Base-by-base conservation (phyloP, 2,329 filamentous ascomycete genomes). In the Thyridium curvatum region DNA sequence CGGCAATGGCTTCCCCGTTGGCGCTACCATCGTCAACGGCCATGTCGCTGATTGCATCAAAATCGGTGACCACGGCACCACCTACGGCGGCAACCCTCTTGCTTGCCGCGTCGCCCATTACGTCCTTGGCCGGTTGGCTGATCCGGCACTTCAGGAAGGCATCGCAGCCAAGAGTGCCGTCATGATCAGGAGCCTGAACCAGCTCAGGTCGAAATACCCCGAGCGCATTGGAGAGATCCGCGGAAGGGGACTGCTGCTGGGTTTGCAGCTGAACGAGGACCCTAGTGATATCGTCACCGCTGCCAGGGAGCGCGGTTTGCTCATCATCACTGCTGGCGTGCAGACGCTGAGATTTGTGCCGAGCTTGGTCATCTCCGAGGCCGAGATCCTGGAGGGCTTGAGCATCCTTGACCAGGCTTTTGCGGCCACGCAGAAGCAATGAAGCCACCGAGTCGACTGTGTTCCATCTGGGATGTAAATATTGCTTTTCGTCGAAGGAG, bases 1-100 rank as follows among this genome's bases (percentile, higher is more conserved):
- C 3, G 93, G 93, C 13, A 98, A 98, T 55, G 93, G 93, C 5
- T 91, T 96, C 61, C 93, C 93, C 35, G 90, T 98, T 49, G 93
- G 88, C 37, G 93, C 93, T 7, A 86, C 84, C 4, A 76, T 78
- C 38, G 71, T 75, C 29, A 74, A 68, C 47, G 54, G 54, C 40
- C 67, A 72, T 17, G 86, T 94, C 2, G 81, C 79, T 18, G 74
- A 82, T 38, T 80, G 82, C 52, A 76, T 78, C 51, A 66, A 69
- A 49, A 59, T 74, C 26, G 60, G 90, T 42, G 90, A 96, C 60
- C 90, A 96, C 63, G 90, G 90, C 36, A 96, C 90, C 13, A 96
- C 90, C 1, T 96, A 94, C 53, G 90, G 90, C 40, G 90, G 90
- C 31, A 96, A 95, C 66, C 90, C 90, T 8, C 73, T 96, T 30